phyloP scores from a whole-genome alignment of 768 basidiomycete species.

The Podaxis sp. region DNA sequence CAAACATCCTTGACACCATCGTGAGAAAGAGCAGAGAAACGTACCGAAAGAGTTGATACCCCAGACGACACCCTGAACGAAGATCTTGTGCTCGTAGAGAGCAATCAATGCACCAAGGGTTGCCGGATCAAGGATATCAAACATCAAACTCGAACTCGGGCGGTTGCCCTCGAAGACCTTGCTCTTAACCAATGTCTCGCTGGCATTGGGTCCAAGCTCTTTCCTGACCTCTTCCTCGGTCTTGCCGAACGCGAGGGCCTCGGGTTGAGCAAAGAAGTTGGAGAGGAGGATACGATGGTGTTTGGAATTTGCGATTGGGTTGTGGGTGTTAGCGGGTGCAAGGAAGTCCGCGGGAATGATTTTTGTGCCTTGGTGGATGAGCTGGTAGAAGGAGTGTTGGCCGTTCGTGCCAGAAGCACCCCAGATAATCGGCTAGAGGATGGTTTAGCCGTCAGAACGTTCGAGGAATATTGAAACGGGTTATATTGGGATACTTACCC shows the following conservation, averaged over 20 bases:
- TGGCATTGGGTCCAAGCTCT: slow-evolving; percentile 67
- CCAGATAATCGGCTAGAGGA: slow-evolving; percentile 91
- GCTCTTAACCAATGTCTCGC: slow-evolving; percentile 86
- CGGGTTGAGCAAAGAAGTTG: slow-evolving; percentile 98
- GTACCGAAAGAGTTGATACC: slow-evolving; percentile 97
- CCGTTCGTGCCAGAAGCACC: slow-evolving; percentile 98
- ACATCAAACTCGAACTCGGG: slow-evolving; percentile 95
- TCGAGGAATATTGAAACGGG: neutral
- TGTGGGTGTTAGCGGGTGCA: slow-evolving; percentile 85
- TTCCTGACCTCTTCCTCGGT: slow-evolving; percentile 80
- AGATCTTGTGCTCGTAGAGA: slow-evolving; percentile 98
- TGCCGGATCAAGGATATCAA: slow-evolving; percentile 88
- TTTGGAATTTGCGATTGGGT: slow-evolving; percentile 82
- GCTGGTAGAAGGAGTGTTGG: slow-evolving; percentile 99
- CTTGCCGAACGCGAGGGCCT: slow-evolving; percentile 98
- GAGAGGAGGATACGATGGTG: slow-evolving; percentile 97
- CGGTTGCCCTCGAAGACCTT: slow-evolving; percentile 98
- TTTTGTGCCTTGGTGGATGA: slow-evolving; percentile 93
- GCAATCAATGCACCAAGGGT: slow-evolving; percentile 90
- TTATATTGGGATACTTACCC: slow-evolving; percentile 49
- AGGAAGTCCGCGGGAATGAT: slow-evolving; percentile 91
- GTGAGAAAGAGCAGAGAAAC: slow-evolving; percentile 19
- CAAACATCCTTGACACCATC: neutral
- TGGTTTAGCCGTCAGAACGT: slow-evolving; percentile 2
- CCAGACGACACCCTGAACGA: slow-evolving; percentile 96